Evolutionary conservation across 2,329 filamentous ascomycete genomes (phyloP), one percentile per base, ranked within the genome.

Genomic region (Alternaria novae-zelandiae): DNA sequence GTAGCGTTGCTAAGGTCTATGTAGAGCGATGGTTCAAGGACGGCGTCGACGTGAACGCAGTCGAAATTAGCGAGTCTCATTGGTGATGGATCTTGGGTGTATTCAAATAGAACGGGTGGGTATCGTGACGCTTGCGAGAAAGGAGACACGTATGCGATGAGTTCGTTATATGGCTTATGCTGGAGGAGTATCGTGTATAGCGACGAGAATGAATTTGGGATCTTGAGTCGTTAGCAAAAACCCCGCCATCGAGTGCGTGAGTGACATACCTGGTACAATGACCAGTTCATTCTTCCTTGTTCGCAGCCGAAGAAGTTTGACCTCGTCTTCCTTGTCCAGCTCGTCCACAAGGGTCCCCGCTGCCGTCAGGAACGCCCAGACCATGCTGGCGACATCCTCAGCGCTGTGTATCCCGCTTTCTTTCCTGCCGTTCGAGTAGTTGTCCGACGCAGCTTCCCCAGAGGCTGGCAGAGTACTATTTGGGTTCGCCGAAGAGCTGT

Each of bases 231-330:
- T 76, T 63, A 78, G 70, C 57, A 9, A 11, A 20, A 49, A 20
- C 17, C 44, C 21, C 12, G 28, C 15, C 43, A 26, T 9, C 28
- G n/a, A 21, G 41, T 15, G 23, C 20, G 6, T 30, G 9, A 12
- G 46, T 23, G 28, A 61, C 79, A 50, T 77, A 85, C 84, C 84
- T 57, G 91, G 92, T 20, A 95, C 90, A 74, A 96, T 92, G 63
- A 96, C 90, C 66, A 96, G 82, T 79, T 96, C 93, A 71, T 94
- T 91, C 79, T 92, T 94, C 83, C 90, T 93, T n/a, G 92, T 95
- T 68, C 93, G 87, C 68, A 96, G 77, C 66, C 92, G 86, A 55
- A 96, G 80, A 51, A 96, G 83, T 80, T 90, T 93, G 66, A 94
- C 81, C 76, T 94, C 92, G 73, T 96, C 92, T 82, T 94, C 90